These are phyloP conservation scores for Obelidium mucronatum DNA, from an alignment of 192 early-diverging fungal species.

Conservation along the genomic window DNA sequence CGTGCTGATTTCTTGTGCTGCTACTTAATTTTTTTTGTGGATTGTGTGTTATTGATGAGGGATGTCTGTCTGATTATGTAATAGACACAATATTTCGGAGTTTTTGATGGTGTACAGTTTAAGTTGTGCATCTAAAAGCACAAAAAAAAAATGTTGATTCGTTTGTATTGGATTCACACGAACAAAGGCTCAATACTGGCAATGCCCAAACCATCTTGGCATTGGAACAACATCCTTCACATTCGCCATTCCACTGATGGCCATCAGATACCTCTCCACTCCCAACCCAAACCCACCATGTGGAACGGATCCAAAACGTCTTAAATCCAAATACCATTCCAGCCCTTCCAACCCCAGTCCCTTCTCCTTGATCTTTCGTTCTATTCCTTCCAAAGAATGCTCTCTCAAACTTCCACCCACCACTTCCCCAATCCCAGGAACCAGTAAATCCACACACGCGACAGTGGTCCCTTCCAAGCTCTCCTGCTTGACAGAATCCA, in stretches of 20 bases:
- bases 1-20: no score
- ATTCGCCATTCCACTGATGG: constrained; percentile 80
- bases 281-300: constrained; percentile 94
- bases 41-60: background rate
- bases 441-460: constrained; percentile 81
- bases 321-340: constrained; percentile 86
- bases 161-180: constrained; percentile 8
- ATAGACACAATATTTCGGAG: background rate
- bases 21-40: no score
- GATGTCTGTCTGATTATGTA: background rate
- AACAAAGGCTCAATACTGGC: constrained; percentile 66
- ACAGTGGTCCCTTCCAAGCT: constrained; percentile 64
- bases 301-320: constrained; percentile 81
- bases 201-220: constrained; percentile 59
- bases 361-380: constrained; percentile 56
- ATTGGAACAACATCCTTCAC: constrained; percentile 75
- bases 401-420: constrained; percentile 87
- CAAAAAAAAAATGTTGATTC: background rate
- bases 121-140: background rate
- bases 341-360: constrained; percentile 71
- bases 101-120: background rate
- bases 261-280: constrained; percentile 81
- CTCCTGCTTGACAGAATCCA: constrained; percentile 45
- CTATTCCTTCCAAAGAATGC: constrained; percentile 63
- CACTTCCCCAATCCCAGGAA: constrained; percentile 85